A percentile compares a stretch with the other conserved stretches of the same genome.
These are phyloP conservation scores for Aspergillus sclerotiicarbonarius DNA, from an alignment of 495 filamentous ascomycete species.

Conservation along the genomic window DNA sequence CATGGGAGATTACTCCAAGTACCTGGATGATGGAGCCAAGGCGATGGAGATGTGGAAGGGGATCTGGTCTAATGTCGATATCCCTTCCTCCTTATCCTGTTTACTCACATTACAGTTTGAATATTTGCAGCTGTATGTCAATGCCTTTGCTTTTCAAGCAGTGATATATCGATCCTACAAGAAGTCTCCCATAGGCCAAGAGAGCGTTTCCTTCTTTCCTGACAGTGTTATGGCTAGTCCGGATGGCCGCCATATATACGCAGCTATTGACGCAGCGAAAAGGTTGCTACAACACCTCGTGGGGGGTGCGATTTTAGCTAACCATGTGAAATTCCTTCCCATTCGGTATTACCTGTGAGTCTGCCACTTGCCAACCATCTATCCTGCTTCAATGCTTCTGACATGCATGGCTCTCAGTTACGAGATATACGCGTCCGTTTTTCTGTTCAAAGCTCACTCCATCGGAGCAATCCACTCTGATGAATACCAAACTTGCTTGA, in stretches of 20 bases:
- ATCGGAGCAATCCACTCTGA: not conserved
- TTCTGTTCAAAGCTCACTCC: constrained; percentile 1
- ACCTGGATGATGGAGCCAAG: constrained; percentile 13
- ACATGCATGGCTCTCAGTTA: not conserved
- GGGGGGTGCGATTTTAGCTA: not conserved
- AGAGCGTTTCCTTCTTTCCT: not conserved
- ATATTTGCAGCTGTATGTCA: constrained; percentile 11
- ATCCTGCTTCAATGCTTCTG: not conserved
- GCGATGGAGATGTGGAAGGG: constrained; percentile 11
- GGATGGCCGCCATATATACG: constrained; percentile 6
- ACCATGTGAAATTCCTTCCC: not conserved
- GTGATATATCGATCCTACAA: not conserved
- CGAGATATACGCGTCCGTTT: constrained; percentile 2
- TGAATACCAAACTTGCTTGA: not conserved
- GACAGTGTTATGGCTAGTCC: constrained; percentile 5
- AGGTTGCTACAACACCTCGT: not conserved
- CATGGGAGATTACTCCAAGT: constrained; percentile 15
- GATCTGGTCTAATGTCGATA: constrained; percentile 3
- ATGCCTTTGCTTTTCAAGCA: constrained; percentile 8
- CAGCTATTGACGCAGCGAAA: constrained; percentile 5
- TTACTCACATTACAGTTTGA: constrained; percentile 7
- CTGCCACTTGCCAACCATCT: not conserved
- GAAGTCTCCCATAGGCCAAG: not conserved
- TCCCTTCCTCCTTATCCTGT: constrained; percentile 4
- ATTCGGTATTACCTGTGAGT: constrained; percentile 4